These are phyloP conservation scores for Salvia hispanica DNA, from an alignment of 257 asterid species.

Conservation along the genomic window DNA sequence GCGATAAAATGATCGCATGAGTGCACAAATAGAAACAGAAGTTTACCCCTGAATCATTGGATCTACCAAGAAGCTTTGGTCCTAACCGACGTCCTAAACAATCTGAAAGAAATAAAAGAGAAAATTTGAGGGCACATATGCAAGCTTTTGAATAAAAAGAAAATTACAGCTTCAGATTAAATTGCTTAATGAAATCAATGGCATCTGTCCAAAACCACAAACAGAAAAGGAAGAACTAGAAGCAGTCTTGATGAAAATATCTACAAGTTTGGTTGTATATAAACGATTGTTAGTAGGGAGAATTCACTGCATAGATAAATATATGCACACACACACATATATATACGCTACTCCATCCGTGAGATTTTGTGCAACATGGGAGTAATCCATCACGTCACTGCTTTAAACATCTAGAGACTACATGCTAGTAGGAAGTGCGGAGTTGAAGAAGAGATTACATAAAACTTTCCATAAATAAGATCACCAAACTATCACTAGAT, in stretches of 20 bases:
- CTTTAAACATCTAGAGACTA: slow-evolving; percentile 1
- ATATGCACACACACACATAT: too few relatives aligned
- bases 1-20: slow-evolving; percentile 18
- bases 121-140: slow-evolving; percentile 27
- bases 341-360: not conserved
- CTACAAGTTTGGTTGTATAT: not conserved
- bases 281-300: too few relatives aligned
- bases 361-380: slow-evolving; percentile 8
- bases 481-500: not conserved
- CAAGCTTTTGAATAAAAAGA: slow-evolving; percentile 3
- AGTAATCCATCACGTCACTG: not conserved
- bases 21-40: slow-evolving; percentile 20
- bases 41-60: slow-evolving; percentile 91
- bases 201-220: slow-evolving; percentile 14
- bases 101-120: slow-evolving; percentile 55
- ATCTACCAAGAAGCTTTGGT: slow-evolving; percentile 87
- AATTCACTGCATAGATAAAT: not conserved
- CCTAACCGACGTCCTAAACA: slow-evolving; percentile 97
- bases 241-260: not conserved
- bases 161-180: slow-evolving; percentile 21
- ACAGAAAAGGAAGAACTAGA: slow-evolving; percentile 10
- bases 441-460: not conserved
- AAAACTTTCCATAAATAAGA: slow-evolving; percentile 12
- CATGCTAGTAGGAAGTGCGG: not conserved
- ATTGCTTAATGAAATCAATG: slow-evolving; percentile 5